Base-by-base conservation (phyloP, 176 grass and related monocot species). In the Thalia dealbata region DNA sequence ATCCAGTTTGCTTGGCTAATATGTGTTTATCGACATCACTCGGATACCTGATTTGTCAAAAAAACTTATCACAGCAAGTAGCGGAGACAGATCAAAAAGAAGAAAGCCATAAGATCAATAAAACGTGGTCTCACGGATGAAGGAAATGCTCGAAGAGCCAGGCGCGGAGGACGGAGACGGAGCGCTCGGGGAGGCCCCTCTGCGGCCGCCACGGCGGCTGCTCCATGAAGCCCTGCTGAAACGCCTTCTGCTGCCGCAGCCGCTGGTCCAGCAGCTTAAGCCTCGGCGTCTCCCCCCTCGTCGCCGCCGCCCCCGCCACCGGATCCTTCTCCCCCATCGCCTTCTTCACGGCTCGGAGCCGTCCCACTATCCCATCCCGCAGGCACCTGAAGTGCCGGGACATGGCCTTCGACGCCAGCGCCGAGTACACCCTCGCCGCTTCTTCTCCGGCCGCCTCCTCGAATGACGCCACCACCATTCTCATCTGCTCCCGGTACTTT, bases 121-220 rank as follows among this genome's bases (percentile, higher is more conserved):
- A 65, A 70, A 50, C n/a, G 67, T 72, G 59, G 6, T 19, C 50
- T 61, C 76, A 96, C 91, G 91, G 91, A 73, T 91, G 88, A 32
- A 96, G 91, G 72, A 96, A 96, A 54, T 96, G 91, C 25, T 91
- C 91, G 23, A 96, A 96, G 81, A 96, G 88, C 91, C 91, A 96
- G 1, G 88, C 86, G 3, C 91, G 86, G 76, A 96, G 91, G 27
- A 88, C 10, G 27, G 91, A 73, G 70, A 96, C 83, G 41, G 91
- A 75, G 28, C 69, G 74, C 45, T 96, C 86, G 11, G 91, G 91
- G 58, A 96, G 71, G 21, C 91, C 86, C 0, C 91, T 82, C 74
- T 88, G 88, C 0, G 85, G 88, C 11, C 88, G 78, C 91, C 91
- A 96, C 0, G 86, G 91, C 70, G 73, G 83, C 79, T 32, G 83